Base-by-base conservation (phyloP, 352 stramenopile genomes). In the Phytophthora niederhauseri region DNA sequence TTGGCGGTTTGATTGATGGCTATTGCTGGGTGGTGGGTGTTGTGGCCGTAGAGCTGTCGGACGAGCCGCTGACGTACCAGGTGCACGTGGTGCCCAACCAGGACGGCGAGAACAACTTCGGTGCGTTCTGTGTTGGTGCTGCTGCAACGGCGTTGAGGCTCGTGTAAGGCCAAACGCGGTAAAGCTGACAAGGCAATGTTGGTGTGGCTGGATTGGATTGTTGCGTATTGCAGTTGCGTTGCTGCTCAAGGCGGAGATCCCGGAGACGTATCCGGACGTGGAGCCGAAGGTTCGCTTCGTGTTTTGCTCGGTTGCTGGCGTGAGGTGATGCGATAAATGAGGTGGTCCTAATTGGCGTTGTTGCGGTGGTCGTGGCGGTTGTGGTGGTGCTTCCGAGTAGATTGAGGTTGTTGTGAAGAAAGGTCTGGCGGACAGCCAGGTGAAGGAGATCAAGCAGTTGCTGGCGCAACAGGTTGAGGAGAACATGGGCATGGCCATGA, bases 401-500 rank as follows among this genome's bases (percentile, higher is more conserved):
- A 73, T 96, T 52, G 87, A 95, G 15, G 66, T 94, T 62, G 59
- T 90, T 15, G 57, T 95, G 56, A 85, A 94, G 53, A 94, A 94
- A 58, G 89, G 89, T 15, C 61, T 96, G 50, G 89, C 78, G 49
- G 85, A 94, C 56, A 79, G 81, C 49, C 89, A 96, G 64, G 62
- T 88, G 61, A 94, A 93, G 68, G 89, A 95, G 61, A 80, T 95
- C 57, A 80, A 86, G 61, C 54, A 80, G 53, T 60, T 96, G 55
- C 63, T 96, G 59, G 59, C 67, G 22, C 64, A 84, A 43, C 87
- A 95, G 64, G 73, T 94, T 22, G 64, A 84, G 46, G 89, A 95
- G 63, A 95, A 95, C 64, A 78, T 91, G 56, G 87, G 87, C 54
- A 95, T 96, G 85, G 85, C 86, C 50, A 95, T 95, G 87, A 89